Base-by-base conservation (phyloP, 2,329 filamentous ascomycete genomes). In the Cadophora sp. region DNA sequence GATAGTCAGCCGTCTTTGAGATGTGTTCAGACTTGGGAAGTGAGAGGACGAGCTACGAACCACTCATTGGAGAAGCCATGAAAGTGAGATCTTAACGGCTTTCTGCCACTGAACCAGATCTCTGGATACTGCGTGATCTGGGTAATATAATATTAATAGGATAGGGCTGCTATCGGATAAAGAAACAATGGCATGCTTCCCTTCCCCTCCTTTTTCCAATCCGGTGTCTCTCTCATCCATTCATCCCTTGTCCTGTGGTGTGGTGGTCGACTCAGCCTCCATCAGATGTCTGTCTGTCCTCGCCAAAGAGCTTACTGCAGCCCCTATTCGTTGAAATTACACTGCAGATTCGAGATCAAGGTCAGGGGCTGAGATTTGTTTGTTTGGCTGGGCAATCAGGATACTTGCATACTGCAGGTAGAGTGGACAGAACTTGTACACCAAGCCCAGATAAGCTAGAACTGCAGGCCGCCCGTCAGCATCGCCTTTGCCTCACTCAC, bases 241-340 rank as follows among this genome's bases (percentile, higher is more conserved):
- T 20, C 48, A 4, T 14, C 13, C 22, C 48, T 2, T 8, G 5
- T 48, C 27, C 27, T 30, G 27, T 30, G n/a, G n/a, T n/a, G n/a
- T n/a, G n/a, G n/a, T n/a, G n/a, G n/a, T 50, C 47, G 20, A 50
- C 20, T 50, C 20, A 50, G 47, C 47, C 47, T 50, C 47, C 20
- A 9, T 20, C 39, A 13, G 5, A 18, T n/a, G n/a, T n/a, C n/a
- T n/a, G 27, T 30, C 27, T 4, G 27, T 27, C 24, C 22, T 51
- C 22, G 22, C 48, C 22, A 51, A 51, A 51, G 48, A 30, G 24
- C 22, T 24, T 22, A 16, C 47, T 27, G 48, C 48, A 51, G 6
- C 48, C 48, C 48, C 48, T 51, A 51, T 51, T 51, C 48, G 48
- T 16, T 51, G 48, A 51, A 51, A 51, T 51, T 51, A 20, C 22